Evolutionary conservation across 331 rosid genomes (phyloP), one percentile per base, ranked within the genome.

Genomic region (Rhamnella rubrinervis): DNA sequence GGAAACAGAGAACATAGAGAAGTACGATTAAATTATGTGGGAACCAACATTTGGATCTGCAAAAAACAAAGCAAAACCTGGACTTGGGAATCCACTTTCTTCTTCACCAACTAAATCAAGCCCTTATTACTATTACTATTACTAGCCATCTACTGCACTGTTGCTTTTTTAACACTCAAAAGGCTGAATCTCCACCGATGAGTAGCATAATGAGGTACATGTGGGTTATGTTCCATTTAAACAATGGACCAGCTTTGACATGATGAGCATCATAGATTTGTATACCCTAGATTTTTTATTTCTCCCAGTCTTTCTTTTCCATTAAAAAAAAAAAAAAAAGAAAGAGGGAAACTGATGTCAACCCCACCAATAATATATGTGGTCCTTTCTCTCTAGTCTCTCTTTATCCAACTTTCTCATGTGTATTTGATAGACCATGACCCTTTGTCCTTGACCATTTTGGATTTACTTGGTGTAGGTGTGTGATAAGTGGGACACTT

Each of bases 281-380:
- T 40, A 31, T 31, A 39, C 49, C 61, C 80, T 77, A 77, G 80
- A 61, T 70, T 73, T 70, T 63, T 62, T 67, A 56, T 72, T 69
- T 67, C 5, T 31, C 35, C 4, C 35, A 31, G 4, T 61, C 62
- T 39, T 25, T 44, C 14, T 25, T 68, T 73, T 67, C 60, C 64
- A 63, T 56, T 60, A 66, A 21, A 16, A 66, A 59, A 63, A 37
- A 19, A 31, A 31, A 31, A 31, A 31, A 3, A 31, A 4, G 4
- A 31, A 31, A 4, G 35, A 65, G 66, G 65, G 82, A 72, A 77
- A 82, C 68, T 71, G 84, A 83, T 83, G 71, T 76, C 84, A 70
- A 77, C 62, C 67, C 67, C 56, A 78, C 81, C 82, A 78, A 56
- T 11, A 40, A 7, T 40, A 0, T 40, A 40, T 40, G 47, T 40